Base-by-base conservation (phyloP, 106 monocot species). In the Acorus gramineus region DNA sequence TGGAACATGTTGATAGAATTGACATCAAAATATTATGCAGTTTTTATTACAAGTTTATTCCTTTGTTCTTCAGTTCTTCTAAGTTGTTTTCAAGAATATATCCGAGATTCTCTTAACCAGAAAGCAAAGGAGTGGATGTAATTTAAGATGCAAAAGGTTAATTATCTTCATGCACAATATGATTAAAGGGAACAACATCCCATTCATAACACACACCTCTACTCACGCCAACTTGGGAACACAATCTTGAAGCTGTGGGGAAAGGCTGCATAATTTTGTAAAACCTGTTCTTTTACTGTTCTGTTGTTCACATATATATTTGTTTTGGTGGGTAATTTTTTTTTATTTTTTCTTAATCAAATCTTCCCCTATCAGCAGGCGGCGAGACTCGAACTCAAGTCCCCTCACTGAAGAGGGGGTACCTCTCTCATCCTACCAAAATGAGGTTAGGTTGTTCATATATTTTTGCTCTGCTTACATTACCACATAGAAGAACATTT, bases 1-100 rank as follows among this genome's bases (percentile, higher is more conserved):
- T 99, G 98, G 80, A 99, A 99, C 92, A 99, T 99, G 74, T 99
- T 86, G 55, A 92, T 99, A 12, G 61, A 46, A 53, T 89, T 76
- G 46, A 92, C 92, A 44, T 99, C 86, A 99, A 99, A 56, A 99
- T 72, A n/a, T 52, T 79, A 56, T 72, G 75, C 54, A 95, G 62
- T 69, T 54, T 84, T 12, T 77, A 81, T 67, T 86, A 92, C 66
- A 92, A 48, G 56, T 86, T 86, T 61, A 78, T 89, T 81, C 77
- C 88, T 83, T 59, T 99, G 54, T 99, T 89, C 13, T 52, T 75
- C 46, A 84, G 92, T 61, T 99, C 98, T 78, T 99, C 92, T 69
- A 99, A 76, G 69, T 78, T 78, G 52, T 99, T 79, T 52, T 85
- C 88, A 55, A 79, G 85, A 60, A 99, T 99, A 77, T 89, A 89